Percentiles rank a stretch among this genome's conserved stretches.
Conservation (phyloP, 805 yeast species). For the Yarrowia sp. region DNA sequence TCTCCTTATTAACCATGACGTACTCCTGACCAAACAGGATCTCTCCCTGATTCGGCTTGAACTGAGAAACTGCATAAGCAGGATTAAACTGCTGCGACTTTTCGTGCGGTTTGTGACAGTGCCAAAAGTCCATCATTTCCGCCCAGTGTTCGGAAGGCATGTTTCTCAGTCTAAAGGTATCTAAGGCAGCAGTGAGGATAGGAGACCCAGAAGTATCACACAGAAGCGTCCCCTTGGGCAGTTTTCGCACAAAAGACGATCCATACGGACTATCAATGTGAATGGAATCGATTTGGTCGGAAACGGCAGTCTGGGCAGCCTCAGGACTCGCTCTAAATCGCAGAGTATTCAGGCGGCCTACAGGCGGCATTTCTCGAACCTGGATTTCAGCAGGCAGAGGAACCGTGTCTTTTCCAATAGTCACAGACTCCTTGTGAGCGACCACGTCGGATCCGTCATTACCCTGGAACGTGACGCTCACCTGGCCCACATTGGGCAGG, state of each 20-base stretch:
- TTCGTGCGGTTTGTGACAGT: constrained; percentile 70
- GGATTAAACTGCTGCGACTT: constrained; percentile 40
- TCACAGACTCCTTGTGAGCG: neutral
- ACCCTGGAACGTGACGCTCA: constrained; percentile 36
- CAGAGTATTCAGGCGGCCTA: neutral
- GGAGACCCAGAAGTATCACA: neutral
- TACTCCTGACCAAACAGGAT: constrained; percentile 32
- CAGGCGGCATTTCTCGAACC: constrained; percentile 10
- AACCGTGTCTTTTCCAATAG: constrained; percentile 13
- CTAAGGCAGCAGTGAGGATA: constrained; percentile 16
- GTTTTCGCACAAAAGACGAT: constrained; percentile 16
- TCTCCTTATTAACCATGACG: constrained; percentile 39
- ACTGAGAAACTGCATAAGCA: constrained; percentile 46
- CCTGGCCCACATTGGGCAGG: constrained; percentile 5
- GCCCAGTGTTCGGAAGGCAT: constrained; percentile 95
- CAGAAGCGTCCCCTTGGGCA: neutral
- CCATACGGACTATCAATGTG: constrained; percentile 32
- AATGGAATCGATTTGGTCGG: constrained; percentile 16
- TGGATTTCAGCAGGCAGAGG: constrained; percentile 23
- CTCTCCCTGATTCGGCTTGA: constrained; percentile 52
- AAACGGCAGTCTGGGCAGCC: neutral
- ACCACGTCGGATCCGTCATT: constrained; percentile 30
- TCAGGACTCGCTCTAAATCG: constrained; percentile 22
- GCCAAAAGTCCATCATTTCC: constrained; percentile 97
- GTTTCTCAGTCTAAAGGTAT: constrained; percentile 51